A percentile compares a stretch with the other conserved stretches of the same genome.
Evolutionary conservation across 2,329 filamentous ascomycete species (phyloP).

Genomic region (Scytalidium lignicola): DNA sequence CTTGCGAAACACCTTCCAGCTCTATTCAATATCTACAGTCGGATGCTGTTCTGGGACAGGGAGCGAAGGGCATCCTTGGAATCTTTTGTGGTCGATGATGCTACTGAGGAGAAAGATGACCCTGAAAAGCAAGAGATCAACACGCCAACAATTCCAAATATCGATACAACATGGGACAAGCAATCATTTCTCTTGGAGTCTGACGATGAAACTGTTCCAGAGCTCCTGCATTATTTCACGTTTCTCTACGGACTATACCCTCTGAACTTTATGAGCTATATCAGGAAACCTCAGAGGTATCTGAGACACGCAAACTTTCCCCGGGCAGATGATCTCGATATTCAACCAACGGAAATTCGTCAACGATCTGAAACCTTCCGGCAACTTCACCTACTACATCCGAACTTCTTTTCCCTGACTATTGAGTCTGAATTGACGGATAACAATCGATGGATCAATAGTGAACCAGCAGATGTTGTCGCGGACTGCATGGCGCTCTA

Average conservation of each 20-base stretch:
- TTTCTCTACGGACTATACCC: conserved; percentile 80
- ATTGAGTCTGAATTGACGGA: conserved; percentile 76
- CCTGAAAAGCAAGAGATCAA: conserved; percentile 29
- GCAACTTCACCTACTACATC: conserved; percentile 68
- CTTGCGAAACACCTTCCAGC: conserved; percentile 64
- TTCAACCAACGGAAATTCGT: conserved; percentile 73
- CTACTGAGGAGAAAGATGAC: conserved; percentile 30
- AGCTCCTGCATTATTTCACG: conserved; percentile 72
- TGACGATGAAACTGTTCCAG: conserved; percentile 58
- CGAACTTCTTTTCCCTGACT: conserved; percentile 78
- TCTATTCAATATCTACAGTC: conserved; percentile 76
- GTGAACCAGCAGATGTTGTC: conserved; percentile 73
- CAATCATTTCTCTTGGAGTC: conserved; percentile 55
- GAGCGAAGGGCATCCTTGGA: conserved; percentile 17
- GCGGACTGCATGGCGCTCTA: conserved; percentile 74
- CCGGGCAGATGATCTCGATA: conserved; percentile 67
- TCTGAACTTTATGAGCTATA: conserved; percentile 81
- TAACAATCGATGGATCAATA: conserved; percentile 71
- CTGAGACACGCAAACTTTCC: conserved; percentile 67
- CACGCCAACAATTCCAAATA: conserved; percentile 5
- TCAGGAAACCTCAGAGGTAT: conserved; percentile 75
- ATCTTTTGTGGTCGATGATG: conserved; percentile 9
- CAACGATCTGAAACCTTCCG: conserved; percentile 71
- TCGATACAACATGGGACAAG: conserved; percentile 55
- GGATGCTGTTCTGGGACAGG: conserved; percentile 71